Conservation (phyloP, 805 yeast species). For the Ogataea ganodermae region DNA sequence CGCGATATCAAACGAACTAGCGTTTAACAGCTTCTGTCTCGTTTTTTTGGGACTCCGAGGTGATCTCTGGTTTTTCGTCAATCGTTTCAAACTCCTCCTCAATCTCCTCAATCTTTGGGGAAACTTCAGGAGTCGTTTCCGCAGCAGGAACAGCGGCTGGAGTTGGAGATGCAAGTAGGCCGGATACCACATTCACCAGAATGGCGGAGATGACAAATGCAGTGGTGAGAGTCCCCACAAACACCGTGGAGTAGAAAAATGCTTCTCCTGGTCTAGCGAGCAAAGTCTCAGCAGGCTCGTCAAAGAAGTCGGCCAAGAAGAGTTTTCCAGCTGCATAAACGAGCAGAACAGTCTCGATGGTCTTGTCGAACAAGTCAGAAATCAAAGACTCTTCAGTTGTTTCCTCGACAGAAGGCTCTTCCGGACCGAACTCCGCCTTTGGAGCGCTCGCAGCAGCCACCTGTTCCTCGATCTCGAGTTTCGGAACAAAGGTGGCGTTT, state of each 20-base stretch:
- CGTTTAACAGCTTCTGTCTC: constrained; percentile 35
- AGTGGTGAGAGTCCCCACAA: constrained; percentile 43
- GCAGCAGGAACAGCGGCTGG: constrained; percentile 6
- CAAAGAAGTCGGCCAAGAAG: constrained; percentile 40
- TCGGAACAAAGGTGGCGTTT: constrained; percentile 66
- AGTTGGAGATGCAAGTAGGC: constrained; percentile 10
- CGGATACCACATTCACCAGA: constrained; percentile 26
- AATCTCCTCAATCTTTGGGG: constrained; percentile 21
- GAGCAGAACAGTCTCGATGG: constrained; percentile 18
- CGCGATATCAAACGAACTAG: constrained; percentile 5
- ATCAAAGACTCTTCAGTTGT: constrained; percentile 21
- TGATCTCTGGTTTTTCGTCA: constrained; percentile 10
- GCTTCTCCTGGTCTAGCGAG: constrained; percentile 52
- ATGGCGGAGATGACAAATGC: constrained; percentile 45
- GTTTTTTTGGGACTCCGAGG: constrained; percentile 29
- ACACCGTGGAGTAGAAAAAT: constrained; percentile 45
- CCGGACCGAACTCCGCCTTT: constrained; percentile 43
- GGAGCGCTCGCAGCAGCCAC: constrained; percentile 44
- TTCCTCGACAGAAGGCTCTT: constrained; percentile 31
- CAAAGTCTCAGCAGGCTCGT: constrained; percentile 48
- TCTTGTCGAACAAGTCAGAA: constrained; percentile 22
- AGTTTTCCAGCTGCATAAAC: constrained; percentile 33
- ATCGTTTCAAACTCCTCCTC: constrained; percentile 8
- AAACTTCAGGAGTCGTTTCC: constrained; percentile 9
- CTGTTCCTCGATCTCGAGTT: constrained; percentile 51